phyloP scores from a whole-genome alignment of 805 yeast species.

The Scheffersomyces lignosus region DNA sequence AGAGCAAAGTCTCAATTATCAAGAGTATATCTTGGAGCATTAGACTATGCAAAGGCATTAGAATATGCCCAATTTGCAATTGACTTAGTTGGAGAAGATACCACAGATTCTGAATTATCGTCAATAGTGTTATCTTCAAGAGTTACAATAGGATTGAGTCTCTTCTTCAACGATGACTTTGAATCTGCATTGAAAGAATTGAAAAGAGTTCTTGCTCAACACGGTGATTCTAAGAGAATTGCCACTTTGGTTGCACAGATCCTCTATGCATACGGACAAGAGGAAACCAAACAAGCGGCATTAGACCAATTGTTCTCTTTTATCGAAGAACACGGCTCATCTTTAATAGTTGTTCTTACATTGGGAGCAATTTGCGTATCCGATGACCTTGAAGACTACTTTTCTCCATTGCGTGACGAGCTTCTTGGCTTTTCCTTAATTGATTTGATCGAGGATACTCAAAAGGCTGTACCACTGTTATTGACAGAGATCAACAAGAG shows the following conservation, averaged over 20 bases:
- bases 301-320: constrained; percentile 74
- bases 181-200: constrained; percentile 69
- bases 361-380: constrained; percentile 78
- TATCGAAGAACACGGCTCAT: constrained; percentile 63
- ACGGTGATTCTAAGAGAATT: constrained; percentile 63
- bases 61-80: constrained; percentile 59
- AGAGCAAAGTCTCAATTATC: constrained; percentile 69
- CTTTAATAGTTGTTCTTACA: constrained; percentile 65
- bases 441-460: constrained; percentile 50
- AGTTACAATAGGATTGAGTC: constrained; percentile 69
- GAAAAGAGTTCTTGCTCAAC: constrained; percentile 52
- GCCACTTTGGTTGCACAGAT: constrained; percentile 77
- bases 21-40: constrained; percentile 64
- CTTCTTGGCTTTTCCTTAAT: constrained; percentile 49
- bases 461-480: constrained; percentile 58
- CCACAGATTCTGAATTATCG: constrained; percentile 22
- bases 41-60: constrained; percentile 56
- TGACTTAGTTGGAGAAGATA: constrained; percentile 45
- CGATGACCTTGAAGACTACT: constrained; percentile 57
- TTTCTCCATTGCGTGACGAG: constrained; percentile 68
- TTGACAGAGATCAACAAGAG: constrained; percentile 51
- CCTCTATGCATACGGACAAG: constrained; percentile 69
- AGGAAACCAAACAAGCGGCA: constrained; percentile 81
- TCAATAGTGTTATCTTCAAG: constrained; percentile 53
- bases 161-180: constrained; percentile 63